Base-by-base conservation (phyloP, 2,329 filamentous ascomycete genomes). In the Cadophora sp. region DNA sequence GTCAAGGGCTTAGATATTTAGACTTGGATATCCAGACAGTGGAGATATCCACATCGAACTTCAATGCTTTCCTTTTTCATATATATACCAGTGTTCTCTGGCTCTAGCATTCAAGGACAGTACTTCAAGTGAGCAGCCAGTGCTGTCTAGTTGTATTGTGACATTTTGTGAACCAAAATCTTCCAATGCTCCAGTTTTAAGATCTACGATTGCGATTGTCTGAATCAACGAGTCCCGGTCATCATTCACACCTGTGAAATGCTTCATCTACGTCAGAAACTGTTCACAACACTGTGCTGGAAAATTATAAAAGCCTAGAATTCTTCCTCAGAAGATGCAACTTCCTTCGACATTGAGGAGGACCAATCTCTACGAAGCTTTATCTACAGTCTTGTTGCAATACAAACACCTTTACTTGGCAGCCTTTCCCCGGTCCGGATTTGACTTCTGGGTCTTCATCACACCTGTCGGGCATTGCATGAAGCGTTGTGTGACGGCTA, bases 1-100 rank as follows among this genome's bases (percentile, higher is more conserved):
- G 94, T 97, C 48, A 92, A 95, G 80, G 93, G 92, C n/a, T 72
- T 79, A 74, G 73, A 75, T 64, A 75, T 78, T 66, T 78, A 76
- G 72, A 74, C 19, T 3, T 68, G 65, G 46, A 62, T 68, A 64
- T 37, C 19, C 24, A 4, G 9, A 46, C 8, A 46, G 43, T n/a
- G 27, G 26, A 14, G n/a, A 58, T 56, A 50, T 11, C 50, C 26
- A 53, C 11, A 29, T 27, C 27, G 24, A 29, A n/a, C 16, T 37
- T 58, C 19, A 37, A 24, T 2, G 7, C 29, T n/a, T 22, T 5
- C 4, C 55, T 40, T 3, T n/a, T 58, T 24, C 24, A 22, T 29
- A 19, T 46, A 3, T 8, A 3, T 43, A 8, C 37, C 37, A 3
- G 8, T 43, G 37, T 9, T 16, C 48, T 27, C 27, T 24, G 31